Conservation (phyloP, 1,139 yeast genomes). For the Sugiyamaella grinbergsii region DNA sequence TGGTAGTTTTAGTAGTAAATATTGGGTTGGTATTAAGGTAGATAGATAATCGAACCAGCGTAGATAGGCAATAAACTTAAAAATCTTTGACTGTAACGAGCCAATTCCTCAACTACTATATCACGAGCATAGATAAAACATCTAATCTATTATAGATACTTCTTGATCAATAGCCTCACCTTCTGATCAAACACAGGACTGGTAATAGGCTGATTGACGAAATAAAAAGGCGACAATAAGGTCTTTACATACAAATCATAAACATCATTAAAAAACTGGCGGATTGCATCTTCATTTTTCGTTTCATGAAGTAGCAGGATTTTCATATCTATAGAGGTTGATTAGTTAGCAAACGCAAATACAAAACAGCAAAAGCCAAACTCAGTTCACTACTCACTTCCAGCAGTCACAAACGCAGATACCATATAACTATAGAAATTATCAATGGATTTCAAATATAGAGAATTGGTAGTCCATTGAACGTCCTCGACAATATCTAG, state of each 20-base stretch:
- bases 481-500: slow-evolving; percentile 85
- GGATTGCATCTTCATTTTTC: slow-evolving; percentile 68
- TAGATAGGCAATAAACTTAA: no score
- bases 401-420: slow-evolving; percentile 84
- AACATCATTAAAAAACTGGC: slow-evolving; percentile 80
- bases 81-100: no score
- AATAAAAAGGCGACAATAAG: slow-evolving; percentile 82
- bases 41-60: no score
- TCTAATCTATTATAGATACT: slow-evolving; percentile 55
- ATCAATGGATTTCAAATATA: slow-evolving; percentile 78
- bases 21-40: no score
- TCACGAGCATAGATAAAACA: neutral
- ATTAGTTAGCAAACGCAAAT: neutral
- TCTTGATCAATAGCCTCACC: slow-evolving; percentile 71
- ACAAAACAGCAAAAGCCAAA: neutral
- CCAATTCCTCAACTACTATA: no score
- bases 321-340: slow-evolving; percentile 53
- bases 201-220: slow-evolving; percentile 70
- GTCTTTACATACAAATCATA: slow-evolving; percentile 89
- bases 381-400: slow-evolving; percentile 54
- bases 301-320: slow-evolving; percentile 75
- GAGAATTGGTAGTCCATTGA: slow-evolving; percentile 72
- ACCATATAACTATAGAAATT: slow-evolving; percentile 79
- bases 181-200: slow-evolving; percentile 76
- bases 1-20: no score